Evolutionary conservation across 495 filamentous ascomycete species (phyloP), one percentile per base, ranked within the genome.

Genomic region (Tetracladium setigerum): DNA sequence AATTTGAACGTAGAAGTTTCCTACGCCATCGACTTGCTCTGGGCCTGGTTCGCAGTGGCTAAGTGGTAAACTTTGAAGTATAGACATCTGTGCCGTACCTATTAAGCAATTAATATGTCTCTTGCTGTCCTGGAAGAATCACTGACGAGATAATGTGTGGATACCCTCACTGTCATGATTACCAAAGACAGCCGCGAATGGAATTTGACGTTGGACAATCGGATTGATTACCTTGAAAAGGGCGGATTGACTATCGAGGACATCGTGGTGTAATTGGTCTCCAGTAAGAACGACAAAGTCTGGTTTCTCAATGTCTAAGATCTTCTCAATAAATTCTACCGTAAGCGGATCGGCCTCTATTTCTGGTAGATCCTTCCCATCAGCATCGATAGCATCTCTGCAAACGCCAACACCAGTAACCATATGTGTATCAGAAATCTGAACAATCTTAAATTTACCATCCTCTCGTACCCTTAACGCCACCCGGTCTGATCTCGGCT

Each of bases 191-290:
- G 56, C 60, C 53, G 62, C 61, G 48, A 59, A 66, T 52, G 62
- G 63, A 33, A 63, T 61, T 36, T 52, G 59, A 51, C 63, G 63
- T 44, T 61, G 49, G 44, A 66, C 60, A 32, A 66, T 50, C 56
- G 58, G 62, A 44, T 54, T 54, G 58, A 63, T 60, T 14, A 69
- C 62, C 55, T 69, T 69, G 46, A 69, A 66, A 32, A 69, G 59
- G 41, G 63, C 47, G 53, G 65, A 57, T 57, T 69, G 62, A 54
- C 56, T 66, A 50, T 69, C 63, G 37, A 43, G 41, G 44, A 66
- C 62, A 38, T 60, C 58, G 43, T 62, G 59, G 54, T 66, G 55
- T 46, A 66, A 52, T 52, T 64, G 60, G 57, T 66, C 62, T 60
- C 60, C 58, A 55, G 58, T 63, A 32, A 66, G 50, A 45, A 66